Percentiles rank a stretch among this genome's conserved stretches.
Evolutionary conservation across 306 rosid genomes (phyloP).

Genomic region (Lathyrus aphaca): DNA sequence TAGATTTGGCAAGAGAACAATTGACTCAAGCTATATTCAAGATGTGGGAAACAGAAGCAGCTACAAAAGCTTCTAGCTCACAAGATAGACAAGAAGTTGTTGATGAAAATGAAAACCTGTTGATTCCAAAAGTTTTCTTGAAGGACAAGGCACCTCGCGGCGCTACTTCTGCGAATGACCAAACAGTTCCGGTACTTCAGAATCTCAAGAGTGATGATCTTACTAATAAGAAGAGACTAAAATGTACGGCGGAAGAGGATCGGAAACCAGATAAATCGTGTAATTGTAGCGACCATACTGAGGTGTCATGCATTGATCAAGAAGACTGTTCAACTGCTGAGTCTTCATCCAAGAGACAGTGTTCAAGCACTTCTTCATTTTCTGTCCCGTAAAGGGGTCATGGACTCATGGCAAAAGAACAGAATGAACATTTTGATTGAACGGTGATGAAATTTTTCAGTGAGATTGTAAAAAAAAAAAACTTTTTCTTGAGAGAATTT

Average conservation of each 20-base stretch:
- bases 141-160: constrained; percentile 21
- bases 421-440: too few species aligned
- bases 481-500: too few species aligned
- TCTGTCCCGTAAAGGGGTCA: constrained; percentile 20
- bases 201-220: constrained; percentile 15
- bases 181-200: constrained; percentile 31
- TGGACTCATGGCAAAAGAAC: too few species aligned
- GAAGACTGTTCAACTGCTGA: constrained; percentile 31
- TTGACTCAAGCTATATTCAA: constrained; percentile 67
- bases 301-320: constrained; percentile 35
- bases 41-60: constrained; percentile 81
- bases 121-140: constrained; percentile 36
- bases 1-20: constrained; percentile 68
- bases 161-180: constrained; percentile 25
- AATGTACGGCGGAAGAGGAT: background rate
- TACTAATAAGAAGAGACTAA: constrained; percentile 25
- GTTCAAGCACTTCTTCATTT: constrained; percentile 34
- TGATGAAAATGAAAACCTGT: constrained; percentile 12
- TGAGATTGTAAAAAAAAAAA: too few species aligned
- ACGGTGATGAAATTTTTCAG: too few species aligned
- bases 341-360: constrained; percentile 31
- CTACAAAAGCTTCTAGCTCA: constrained; percentile 43
- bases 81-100: constrained; percentile 36
- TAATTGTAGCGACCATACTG: constrained; percentile 26
- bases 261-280: background rate